phyloP scores from a whole-genome alignment of 257 asterid genomes.

The Salvia miltiorrhiza region DNA sequence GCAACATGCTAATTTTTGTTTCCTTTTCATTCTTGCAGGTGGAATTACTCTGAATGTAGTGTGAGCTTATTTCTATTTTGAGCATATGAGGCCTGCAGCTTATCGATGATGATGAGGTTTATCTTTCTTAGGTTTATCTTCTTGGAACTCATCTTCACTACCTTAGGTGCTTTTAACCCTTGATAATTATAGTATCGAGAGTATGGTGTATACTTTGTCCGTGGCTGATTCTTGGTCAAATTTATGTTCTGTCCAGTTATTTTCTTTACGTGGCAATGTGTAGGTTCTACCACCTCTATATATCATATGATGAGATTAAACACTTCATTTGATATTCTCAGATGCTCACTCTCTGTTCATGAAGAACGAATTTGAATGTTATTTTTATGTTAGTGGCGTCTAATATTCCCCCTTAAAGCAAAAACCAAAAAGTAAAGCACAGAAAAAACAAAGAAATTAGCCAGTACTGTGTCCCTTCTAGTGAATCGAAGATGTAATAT shows the following conservation, averaged over 20 bases:
- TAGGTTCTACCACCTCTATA: background rate
- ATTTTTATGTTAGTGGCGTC: background rate
- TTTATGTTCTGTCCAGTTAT: background rate
- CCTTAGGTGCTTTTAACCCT: background rate
- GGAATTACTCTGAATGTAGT: background rate
- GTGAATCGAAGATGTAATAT: too few relatives aligned
- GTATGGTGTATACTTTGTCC: background rate
- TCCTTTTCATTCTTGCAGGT: slow-evolving; percentile 14
- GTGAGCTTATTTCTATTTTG: too few relatives aligned
- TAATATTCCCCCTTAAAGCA: too few relatives aligned
- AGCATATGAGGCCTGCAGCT: too few relatives aligned
- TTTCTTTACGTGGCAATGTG: background rate
- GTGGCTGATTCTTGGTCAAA: background rate
- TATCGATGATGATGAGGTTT: too few relatives aligned
- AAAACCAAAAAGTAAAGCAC: too few relatives aligned
- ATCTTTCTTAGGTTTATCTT: too few relatives aligned
- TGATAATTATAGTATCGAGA: background rate
- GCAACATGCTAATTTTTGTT: background rate
- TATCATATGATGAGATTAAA: background rate
- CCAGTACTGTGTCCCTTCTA: too few relatives aligned
- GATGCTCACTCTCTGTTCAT: background rate
- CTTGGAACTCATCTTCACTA: background rate
- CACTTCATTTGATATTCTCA: background rate
- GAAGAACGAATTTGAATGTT: background rate
- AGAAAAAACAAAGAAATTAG: too few relatives aligned